phyloP scores from a whole-genome alignment of 1,139 yeast genomes.

The Suhomyces terraborum region DNA sequence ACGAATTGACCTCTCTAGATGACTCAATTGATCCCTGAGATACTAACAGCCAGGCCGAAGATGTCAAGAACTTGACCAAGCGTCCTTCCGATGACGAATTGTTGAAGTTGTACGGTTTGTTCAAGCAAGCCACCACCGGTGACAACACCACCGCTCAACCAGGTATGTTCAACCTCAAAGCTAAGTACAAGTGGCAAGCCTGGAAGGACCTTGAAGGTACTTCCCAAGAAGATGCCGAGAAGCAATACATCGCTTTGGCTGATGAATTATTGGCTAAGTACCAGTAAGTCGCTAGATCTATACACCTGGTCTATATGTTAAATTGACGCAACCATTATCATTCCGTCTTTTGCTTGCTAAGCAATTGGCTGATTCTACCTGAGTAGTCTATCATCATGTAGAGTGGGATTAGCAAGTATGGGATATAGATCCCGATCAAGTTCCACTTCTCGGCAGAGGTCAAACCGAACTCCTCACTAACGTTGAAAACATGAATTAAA shows the following conservation, averaged over 20 bases:
- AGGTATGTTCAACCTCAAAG: constrained; percentile 88
- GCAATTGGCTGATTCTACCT: constrained; percentile 11
- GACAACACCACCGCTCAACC: constrained; percentile 86
- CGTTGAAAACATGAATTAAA: constrained; percentile 42
- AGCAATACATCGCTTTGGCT: constrained; percentile 75
- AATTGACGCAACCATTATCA: not conserved
- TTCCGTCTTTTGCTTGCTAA: constrained; percentile 8
- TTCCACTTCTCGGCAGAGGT: constrained; percentile 36
- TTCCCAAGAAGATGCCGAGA: constrained; percentile 88
- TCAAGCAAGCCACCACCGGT: constrained; percentile 96
- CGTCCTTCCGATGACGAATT: constrained; percentile 88
- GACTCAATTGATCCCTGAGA: constrained; percentile 1
- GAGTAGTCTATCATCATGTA: constrained; percentile 51
- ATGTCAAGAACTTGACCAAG: constrained; percentile 71
- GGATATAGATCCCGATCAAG: constrained; percentile 57
- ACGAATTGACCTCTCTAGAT: constrained; percentile 5
- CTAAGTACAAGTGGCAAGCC: constrained; percentile 96
- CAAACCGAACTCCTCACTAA: constrained; percentile 40
- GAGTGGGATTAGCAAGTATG: constrained; percentile 68
- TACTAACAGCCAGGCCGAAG: constrained; percentile 58
- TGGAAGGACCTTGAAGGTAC: constrained; percentile 90
- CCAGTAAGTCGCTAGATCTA: constrained; percentile 19
- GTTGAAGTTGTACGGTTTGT: constrained; percentile 81
- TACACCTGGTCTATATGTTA: not conserved
- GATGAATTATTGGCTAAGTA: constrained; percentile 62